Evolutionary conservation across 345 rosid genomes (phyloP), one percentile per base, ranked within the genome.

Genomic region (Chamaenerion angustifolium): DNA sequence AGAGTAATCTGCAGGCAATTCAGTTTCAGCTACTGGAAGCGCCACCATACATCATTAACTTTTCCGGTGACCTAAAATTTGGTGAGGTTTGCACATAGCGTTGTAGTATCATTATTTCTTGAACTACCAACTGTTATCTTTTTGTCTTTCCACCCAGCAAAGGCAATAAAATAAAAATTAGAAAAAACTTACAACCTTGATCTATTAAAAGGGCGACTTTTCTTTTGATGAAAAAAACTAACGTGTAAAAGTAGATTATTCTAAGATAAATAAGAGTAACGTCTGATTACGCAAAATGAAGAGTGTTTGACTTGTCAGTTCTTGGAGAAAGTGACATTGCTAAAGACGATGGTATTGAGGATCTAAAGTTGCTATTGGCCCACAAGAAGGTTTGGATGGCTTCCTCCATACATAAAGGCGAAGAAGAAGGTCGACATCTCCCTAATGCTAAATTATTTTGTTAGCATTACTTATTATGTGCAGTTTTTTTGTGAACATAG

Each of bases 41-140:
- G 56, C 65, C 97, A 43, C 88, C 94, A 16, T 71, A 57, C 46
- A 56, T 58, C 66, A 75, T 89, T 11, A 64, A 81, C 63, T 89
- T 71, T 64, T 58, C 86, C n/a, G 97, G 95, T 49, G 95, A 89
- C 71, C 73, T 89, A 64, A 89, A 89, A 79, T 81, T 74, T 56
- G 88, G 95, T 89, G 75, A 42, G 49, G 51, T 47, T n/a, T 52
- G 25, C 23, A 43, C 23, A 40, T 47, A 14, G 16, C 46, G 17
- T 16, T 7, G 49, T 47, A 16, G 3, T 45, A 18, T 46, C 37
- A 35, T n/a, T 9, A n/a, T 2, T 43, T 11, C 58, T 21, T 12
- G 6, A 31, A 5, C 10, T 31, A 31, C 6, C 37, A 7, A 3
- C 37, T 31, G 37, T 31, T 31, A 8, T 8, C 37, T 31, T 31